These are phyloP conservation scores for Ustilago shanxiensis DNA, from an alignment of 1,284 basidiomycete species.

Conservation along the genomic window DNA sequence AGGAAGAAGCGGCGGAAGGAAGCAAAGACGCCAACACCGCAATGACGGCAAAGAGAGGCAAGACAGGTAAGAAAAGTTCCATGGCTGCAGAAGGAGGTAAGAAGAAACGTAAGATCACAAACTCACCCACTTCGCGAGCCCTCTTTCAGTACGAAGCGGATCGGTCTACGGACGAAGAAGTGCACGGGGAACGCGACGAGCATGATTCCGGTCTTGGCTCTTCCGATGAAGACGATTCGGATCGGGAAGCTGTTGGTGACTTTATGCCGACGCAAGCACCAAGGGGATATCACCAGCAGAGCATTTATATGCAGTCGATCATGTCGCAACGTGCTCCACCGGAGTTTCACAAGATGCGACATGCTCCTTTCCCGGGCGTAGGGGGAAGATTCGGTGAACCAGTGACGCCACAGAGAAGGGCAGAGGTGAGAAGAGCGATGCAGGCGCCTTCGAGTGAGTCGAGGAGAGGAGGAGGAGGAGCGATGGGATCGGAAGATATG, in stretches of 20 bases:
- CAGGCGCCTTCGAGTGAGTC: slow-evolving; percentile 45
- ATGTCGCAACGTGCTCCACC: slow-evolving; percentile 57
- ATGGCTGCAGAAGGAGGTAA: background rate
- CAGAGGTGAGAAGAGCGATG: slow-evolving; percentile 11
- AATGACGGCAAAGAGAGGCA: slow-evolving; percentile 4
- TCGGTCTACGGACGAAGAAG: slow-evolving; percentile 82
- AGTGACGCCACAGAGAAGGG: slow-evolving; percentile 18
- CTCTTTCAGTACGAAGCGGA: slow-evolving; percentile 77
- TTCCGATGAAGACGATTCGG: slow-evolving; percentile 75
- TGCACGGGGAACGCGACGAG: slow-evolving; percentile 71
- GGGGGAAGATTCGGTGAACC: slow-evolving; percentile 51
- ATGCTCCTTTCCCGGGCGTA: slow-evolving; percentile 49
- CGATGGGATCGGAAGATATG: slow-evolving; percentile 39
- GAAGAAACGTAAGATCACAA: slow-evolving; percentile 56
- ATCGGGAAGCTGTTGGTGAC: slow-evolving; percentile 77
- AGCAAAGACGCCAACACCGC: background rate
- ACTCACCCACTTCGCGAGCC: slow-evolving; percentile 70
- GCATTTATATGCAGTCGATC: slow-evolving; percentile 65
- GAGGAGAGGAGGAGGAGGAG: slow-evolving; percentile 15
- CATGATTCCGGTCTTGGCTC: slow-evolving; percentile 73
- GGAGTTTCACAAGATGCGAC: slow-evolving; percentile 37
- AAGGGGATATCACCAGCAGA: slow-evolving; percentile 74
- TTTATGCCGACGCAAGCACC: slow-evolving; percentile 78
- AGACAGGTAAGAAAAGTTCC: slow-evolving; percentile 30
- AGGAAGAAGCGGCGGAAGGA: slow-evolving; percentile 2